These are phyloP conservation scores for Lepraria neglecta DNA, from an alignment of 495 filamentous ascomycete genomes.

Conservation along the genomic window DNA sequence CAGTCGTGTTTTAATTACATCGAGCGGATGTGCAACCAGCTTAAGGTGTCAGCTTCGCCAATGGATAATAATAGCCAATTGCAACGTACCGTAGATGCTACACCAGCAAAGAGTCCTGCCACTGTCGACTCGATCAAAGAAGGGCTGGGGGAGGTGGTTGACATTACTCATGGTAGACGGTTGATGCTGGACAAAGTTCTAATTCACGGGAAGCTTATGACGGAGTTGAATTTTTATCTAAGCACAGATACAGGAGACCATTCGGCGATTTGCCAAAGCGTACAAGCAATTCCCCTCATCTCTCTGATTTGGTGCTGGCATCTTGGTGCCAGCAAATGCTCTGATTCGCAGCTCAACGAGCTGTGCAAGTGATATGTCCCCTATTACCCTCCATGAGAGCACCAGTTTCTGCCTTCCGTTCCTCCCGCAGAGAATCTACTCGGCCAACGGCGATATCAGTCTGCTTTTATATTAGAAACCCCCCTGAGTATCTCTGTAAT, in stretches of 20 bases:
- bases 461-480: conserved; percentile 38
- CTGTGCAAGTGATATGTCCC: not conserved
- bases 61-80: not conserved
- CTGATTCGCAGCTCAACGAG: not conserved
- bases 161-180: conserved; percentile 20
- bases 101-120: conserved; percentile 9
- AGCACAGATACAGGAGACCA: not conserved
- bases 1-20: conserved; percentile 91
- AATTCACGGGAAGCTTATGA: not conserved
- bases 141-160: conserved; percentile 62
- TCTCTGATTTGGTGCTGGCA: not conserved
- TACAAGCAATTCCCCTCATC: too few species aligned
- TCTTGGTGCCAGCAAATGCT: not conserved
- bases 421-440: not conserved
- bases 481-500: not conserved
- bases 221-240: conserved; percentile 3
- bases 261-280: not conserved
- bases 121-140: conserved; percentile 37
- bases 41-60: conserved; percentile 2
- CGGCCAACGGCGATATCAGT: conserved; percentile 65
- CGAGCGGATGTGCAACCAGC: conserved; percentile 68
- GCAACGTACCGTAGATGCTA: conserved; percentile 11
- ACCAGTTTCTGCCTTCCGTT: not conserved
- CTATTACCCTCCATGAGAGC: not conserved
- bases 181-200: not conserved